phyloP scores from a whole-genome alignment of 1,284 basidiomycete genomes.

The Fomes fomentarius region DNA sequence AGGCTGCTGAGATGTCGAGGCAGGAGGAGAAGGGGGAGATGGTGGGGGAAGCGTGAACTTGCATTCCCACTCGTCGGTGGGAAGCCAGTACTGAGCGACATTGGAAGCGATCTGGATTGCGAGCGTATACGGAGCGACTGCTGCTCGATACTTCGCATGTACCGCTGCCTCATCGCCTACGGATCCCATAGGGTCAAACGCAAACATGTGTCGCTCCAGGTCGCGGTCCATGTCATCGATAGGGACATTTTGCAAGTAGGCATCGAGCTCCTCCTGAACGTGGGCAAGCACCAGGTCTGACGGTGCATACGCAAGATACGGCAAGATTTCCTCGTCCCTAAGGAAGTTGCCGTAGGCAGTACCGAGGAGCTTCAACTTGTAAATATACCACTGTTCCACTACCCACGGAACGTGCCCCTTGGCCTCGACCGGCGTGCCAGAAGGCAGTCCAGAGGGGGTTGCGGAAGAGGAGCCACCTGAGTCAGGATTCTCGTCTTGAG shows the following conservation, averaged over 20 bases:
- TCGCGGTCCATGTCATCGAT: constrained; percentile 47
- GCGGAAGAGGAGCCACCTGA: neutral
- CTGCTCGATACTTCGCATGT: constrained; percentile 39
- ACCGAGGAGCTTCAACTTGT: constrained; percentile 67
- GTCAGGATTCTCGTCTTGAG: constrained; percentile 9
- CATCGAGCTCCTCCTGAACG: constrained; percentile 40
- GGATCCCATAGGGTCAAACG: constrained; percentile 52
- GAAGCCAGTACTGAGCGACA: constrained; percentile 62
- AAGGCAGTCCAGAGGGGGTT: constrained; percentile 1
- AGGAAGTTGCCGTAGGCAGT: constrained; percentile 49
- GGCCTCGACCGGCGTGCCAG: constrained; percentile 13
- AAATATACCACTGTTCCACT: constrained; percentile 56
- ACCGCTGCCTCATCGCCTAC: constrained; percentile 13
- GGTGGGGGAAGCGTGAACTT: constrained; percentile 43
- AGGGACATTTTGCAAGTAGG: constrained; percentile 34
- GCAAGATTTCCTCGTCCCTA: constrained; percentile 60
- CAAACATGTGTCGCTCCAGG: constrained; percentile 40
- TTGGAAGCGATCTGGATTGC: constrained; percentile 69
- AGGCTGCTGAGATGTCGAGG: constrained; percentile 25
- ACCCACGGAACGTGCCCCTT: constrained; percentile 49
- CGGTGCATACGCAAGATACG: constrained; percentile 69
- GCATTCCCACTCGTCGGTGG: constrained; percentile 73
- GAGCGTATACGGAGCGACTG: constrained; percentile 63
- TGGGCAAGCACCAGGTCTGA: constrained; percentile 50
- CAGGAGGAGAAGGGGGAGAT: neutral